phyloP scores from a whole-genome alignment of 2,329 filamentous ascomycete genomes.

The Plenodomus tracheiphilus region DNA sequence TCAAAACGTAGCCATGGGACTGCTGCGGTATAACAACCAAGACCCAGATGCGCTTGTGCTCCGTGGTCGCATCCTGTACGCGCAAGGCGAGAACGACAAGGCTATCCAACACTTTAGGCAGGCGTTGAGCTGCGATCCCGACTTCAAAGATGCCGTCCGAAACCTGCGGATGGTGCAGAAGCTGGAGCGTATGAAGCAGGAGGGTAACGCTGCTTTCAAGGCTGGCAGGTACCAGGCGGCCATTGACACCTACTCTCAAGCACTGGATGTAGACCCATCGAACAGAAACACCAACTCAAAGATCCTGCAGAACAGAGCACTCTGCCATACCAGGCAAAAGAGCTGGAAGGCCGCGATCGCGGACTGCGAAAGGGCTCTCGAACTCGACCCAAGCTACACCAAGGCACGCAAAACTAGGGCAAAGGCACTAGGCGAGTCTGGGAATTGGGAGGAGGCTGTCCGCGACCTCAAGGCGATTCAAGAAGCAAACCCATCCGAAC shows the following conservation, averaged over 20 bases:
- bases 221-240: constrained; percentile 76
- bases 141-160: constrained; percentile 85
- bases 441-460: constrained; percentile 89
- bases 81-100: constrained; percentile 92
- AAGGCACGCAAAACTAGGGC: constrained; percentile 95
- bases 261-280: constrained; percentile 79
- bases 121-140: constrained; percentile 86
- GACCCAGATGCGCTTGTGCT: constrained; percentile 94
- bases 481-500: constrained; percentile 81
- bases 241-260: constrained; percentile 80
- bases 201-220: constrained; percentile 91
- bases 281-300: constrained; percentile 96
- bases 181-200: constrained; percentile 89
- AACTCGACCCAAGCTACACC: constrained; percentile 79
- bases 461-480: constrained; percentile 85
- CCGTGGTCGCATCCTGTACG: constrained; percentile 83
- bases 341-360: constrained; percentile 78
- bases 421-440: constrained; percentile 81
- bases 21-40: constrained; percentile 83
- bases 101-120: constrained; percentile 90
- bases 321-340: constrained; percentile 82
- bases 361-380: constrained; percentile 83
- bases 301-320: constrained; percentile 88
- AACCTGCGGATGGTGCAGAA: constrained; percentile 89
- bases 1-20: constrained; percentile 85